Base-by-base conservation (phyloP, 768 basidiomycete species). In the Vishniacozyma victoriae region DNA sequence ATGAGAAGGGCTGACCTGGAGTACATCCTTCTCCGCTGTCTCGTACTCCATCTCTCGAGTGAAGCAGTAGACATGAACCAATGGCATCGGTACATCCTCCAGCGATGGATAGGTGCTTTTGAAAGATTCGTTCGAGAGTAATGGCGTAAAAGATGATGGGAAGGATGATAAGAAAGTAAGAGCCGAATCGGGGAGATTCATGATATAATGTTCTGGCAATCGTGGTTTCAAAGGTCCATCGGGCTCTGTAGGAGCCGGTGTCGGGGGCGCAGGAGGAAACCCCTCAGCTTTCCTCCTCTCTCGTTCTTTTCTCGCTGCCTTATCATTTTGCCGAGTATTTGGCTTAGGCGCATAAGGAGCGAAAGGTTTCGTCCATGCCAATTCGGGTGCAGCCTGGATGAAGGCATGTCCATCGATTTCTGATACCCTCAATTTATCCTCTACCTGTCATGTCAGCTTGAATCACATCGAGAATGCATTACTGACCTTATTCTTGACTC, bases 31-130 rank as follows among this genome's bases (percentile, higher is more conserved):
- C 67, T 83, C 78, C 3, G 89, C 90, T 42, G 74, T 76, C 16
- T 78, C 78, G 29, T 69, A 72, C 33, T 87, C 87, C 18, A 82
- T 57, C 70, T 91, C 88, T 45, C 87, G 81, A 23, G 91, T 90
- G 73, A 99, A 99, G 74, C 92, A 96, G 70, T 99, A 84, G 57
- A 88, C 92, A 67, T 99, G 95, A 14, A 99, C 78, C 78, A 88
- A 81, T 1, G 95, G 93, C 83, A 93, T 82, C 48, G 67, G 52
- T 2, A 67, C 65, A 57, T 74, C 75, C 54, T 77, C 73, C 4
- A 14, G 13, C 6, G 24, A 18, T 33, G 29, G 29, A 43, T 80
- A 75, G 57, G 75, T 75, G 58, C 74, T 72, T 46, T 31, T 52
- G 46, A 63, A 60, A 13, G 42, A 57, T 3, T 77, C 59, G 35